Evolutionary conservation across 1,284 basidiomycete species (phyloP).

Genomic region (Taiwanofungus camphoratus): DNA sequence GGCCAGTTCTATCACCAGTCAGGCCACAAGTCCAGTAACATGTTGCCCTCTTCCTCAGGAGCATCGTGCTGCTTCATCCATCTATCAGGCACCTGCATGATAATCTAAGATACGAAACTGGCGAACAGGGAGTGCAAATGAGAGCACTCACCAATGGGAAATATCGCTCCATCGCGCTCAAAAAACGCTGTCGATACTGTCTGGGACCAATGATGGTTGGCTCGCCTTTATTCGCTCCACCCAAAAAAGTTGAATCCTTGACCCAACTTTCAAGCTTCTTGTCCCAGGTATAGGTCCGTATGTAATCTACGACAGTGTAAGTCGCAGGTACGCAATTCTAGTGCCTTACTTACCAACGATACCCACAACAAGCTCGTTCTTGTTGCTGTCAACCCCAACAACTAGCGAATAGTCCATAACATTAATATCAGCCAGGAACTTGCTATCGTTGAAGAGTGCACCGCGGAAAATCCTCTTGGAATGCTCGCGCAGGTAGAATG

Average conservation of each 20-base stretch:
- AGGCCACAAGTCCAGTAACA: conserved; percentile 43
- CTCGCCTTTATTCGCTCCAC: conserved; percentile 75
- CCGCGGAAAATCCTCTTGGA: conserved; percentile 90
- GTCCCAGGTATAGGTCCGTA: conserved; percentile 95
- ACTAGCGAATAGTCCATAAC: conserved; percentile 99
- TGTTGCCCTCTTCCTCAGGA: conserved; percentile 66
- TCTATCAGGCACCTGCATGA: conserved; percentile 66
- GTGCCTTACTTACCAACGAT: conserved; percentile 73
- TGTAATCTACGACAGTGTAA: conserved; percentile 59
- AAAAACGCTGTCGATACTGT: conserved; percentile 84
- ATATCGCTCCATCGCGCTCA: conserved; percentile 90
- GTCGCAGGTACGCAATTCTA: conserved; percentile 6
- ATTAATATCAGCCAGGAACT: conserved; percentile 91
- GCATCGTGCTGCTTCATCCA: conserved; percentile 82
- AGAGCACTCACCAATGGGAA: conserved; percentile 77
- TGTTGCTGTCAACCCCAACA: conserved; percentile 84
- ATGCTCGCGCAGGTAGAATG: conserved; percentile 94
- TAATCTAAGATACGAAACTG: conserved; percentile 5
- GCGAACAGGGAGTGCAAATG: conserved; percentile 2
- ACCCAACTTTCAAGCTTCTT: conserved; percentile 98
- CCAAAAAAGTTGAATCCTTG: conserved; percentile 89
- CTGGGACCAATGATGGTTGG: conserved; percentile 89
- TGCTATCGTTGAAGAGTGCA: conserved; percentile 91
- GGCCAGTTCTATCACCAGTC: conserved; percentile 36
- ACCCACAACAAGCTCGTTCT: conserved; percentile 88